A percentile compares a stretch with the other conserved stretches of the same genome.
Evolutionary conservation across 1,284 basidiomycete species (phyloP).

Genomic region (Ustilago crameri): DNA sequence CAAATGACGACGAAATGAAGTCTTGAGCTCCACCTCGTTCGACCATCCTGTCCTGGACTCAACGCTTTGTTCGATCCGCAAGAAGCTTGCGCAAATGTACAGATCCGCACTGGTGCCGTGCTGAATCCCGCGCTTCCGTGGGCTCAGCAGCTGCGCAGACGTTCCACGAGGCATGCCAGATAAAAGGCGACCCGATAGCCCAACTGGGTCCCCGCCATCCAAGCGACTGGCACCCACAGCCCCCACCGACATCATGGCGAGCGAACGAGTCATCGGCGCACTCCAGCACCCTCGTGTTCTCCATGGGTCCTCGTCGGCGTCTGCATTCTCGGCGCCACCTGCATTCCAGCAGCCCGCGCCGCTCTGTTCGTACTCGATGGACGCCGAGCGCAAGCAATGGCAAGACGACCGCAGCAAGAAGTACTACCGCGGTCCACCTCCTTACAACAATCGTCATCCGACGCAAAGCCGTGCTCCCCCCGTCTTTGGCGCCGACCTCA

Average conservation of each 20-base stretch:
- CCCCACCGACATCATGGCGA: not conserved
- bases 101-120: constrained; percentile 3
- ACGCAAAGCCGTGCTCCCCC: constrained; percentile 9
- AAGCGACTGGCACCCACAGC: constrained; percentile 6
- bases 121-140: constrained; percentile 30
- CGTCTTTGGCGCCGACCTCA: constrained; percentile 60
- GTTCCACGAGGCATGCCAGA: constrained; percentile 25
- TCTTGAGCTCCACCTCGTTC: not conserved
- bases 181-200: constrained; percentile 19
- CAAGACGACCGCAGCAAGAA: constrained; percentile 52
- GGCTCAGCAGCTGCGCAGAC: constrained; percentile 14
- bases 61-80: not conserved
- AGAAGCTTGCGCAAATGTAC: constrained; percentile 8
- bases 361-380: constrained; percentile 55
- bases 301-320: not conserved
- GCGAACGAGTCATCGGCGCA: constrained; percentile 5
- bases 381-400: constrained; percentile 33
- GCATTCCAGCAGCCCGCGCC: constrained; percentile 47
- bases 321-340: constrained; percentile 19
- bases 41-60: not conserved
- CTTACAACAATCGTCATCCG: constrained; percentile 28
- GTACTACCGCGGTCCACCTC: constrained; percentile 50
- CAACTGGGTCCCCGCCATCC: not conserved
- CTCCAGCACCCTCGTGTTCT: constrained; percentile 27
- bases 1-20: constrained; percentile 6